Evolutionary conservation across 305 asterid species (phyloP).

Genomic region (Fraxinus platypoda): DNA sequence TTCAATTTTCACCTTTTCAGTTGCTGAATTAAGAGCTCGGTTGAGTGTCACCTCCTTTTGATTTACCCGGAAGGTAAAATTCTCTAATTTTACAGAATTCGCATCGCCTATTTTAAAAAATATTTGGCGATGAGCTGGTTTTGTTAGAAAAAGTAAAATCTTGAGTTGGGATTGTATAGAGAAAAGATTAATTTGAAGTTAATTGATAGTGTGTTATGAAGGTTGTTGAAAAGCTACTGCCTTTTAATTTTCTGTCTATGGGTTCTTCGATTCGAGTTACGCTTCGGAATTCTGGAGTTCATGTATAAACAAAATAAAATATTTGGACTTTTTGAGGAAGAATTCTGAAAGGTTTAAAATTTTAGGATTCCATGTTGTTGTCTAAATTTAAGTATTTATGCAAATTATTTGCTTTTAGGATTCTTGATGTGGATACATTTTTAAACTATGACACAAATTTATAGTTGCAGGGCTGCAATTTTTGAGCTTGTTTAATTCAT

Average conservation of each 20-base stretch:
- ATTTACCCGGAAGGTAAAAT: slow-evolving; percentile 20
- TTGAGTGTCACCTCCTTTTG: not conserved
- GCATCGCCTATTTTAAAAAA: not conserved
- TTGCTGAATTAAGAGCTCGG: slow-evolving; percentile 5
- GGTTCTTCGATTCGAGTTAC: not conserved
- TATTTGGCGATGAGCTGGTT: slow-evolving; percentile 7
- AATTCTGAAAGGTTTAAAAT: not conserved
- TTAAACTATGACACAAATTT: not conserved
- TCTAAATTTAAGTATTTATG: not conserved
- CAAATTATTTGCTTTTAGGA: not conserved
- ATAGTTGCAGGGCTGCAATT: slow-evolving; percentile 14
- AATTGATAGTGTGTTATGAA: not conserved
- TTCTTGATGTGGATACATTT: slow-evolving; percentile 12
- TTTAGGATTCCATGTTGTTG: not conserved
- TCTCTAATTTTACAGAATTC: not conserved
- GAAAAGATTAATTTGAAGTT: not conserved
- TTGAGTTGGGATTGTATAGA: not conserved
- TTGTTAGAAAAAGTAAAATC: not conserved
- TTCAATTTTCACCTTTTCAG: not conserved
- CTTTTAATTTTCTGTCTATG: slow-evolving; percentile 8
- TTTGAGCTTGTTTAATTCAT: slow-evolving; percentile 20
- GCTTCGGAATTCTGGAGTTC: not conserved
- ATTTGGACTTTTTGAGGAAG: not conserved
- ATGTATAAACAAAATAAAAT: not conserved
- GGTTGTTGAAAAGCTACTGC: slow-evolving; percentile 4